Evolutionary conservation across 2,329 filamentous ascomycete species (phyloP).

Genomic region (Bertia moriformis): DNA sequence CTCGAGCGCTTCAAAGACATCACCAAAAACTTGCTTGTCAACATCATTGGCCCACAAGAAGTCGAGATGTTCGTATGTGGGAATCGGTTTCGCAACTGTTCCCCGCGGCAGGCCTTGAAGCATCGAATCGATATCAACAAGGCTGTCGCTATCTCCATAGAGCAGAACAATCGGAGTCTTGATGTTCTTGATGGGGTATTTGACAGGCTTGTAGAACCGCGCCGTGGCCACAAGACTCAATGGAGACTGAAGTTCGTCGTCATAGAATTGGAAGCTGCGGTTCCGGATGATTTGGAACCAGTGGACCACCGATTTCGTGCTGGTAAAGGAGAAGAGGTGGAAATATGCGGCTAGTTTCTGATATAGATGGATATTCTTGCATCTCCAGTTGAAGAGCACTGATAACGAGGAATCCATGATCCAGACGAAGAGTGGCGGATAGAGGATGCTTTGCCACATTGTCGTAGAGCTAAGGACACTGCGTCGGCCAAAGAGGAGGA

Average conservation of each 20-base stretch:
- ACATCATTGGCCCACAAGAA: slow-evolving; percentile 89
- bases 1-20: slow-evolving; percentile 79
- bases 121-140: slow-evolving; percentile 91
- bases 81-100: slow-evolving; percentile 74
- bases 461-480: slow-evolving; percentile 85
- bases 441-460: slow-evolving; percentile 94
- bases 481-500: slow-evolving; percentile 78
- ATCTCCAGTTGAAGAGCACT: slow-evolving; percentile 83
- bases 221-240: slow-evolving; percentile 55
- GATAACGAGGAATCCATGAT: slow-evolving; percentile 68
- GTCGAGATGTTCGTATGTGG: slow-evolving; percentile 91
- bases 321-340: slow-evolving; percentile 91
- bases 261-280: slow-evolving; percentile 94
- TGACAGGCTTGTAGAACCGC: slow-evolving; percentile 91
- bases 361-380: slow-evolving; percentile 65
- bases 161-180: slow-evolving; percentile 86
- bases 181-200: slow-evolving; percentile 93
- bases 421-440: slow-evolving; percentile 82
- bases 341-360: slow-evolving; percentile 94
- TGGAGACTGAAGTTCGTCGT: slow-evolving; percentile 76
- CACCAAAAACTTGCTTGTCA: slow-evolving; percentile 69
- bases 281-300: slow-evolving; percentile 99
- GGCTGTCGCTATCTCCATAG: slow-evolving; percentile 82
- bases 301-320: slow-evolving; percentile 91
- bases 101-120: slow-evolving; percentile 70